These are phyloP conservation scores for Annona cherimola DNA, from an alignment of 164 flowering plant genomes.

Conservation along the genomic window DNA sequence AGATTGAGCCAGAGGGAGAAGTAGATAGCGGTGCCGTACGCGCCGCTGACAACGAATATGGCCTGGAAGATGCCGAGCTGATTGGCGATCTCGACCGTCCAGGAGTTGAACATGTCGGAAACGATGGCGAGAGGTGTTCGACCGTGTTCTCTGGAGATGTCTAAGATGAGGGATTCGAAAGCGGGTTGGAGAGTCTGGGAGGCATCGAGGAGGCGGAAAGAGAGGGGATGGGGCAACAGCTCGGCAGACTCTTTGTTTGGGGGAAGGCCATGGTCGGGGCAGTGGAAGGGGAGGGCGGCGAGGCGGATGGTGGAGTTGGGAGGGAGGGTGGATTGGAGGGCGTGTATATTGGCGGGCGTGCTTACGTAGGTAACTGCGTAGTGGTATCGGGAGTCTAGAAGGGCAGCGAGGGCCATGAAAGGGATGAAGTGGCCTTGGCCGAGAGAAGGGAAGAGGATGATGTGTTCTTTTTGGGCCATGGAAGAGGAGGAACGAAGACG, in stretches of 20 bases:
- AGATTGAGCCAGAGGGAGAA: slow-evolving; percentile 7
- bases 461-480: neutral
- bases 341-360: slow-evolving; percentile 9
- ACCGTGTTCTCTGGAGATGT: neutral
- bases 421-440: slow-evolving; percentile 17
- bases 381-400: neutral
- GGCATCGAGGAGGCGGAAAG: neutral
- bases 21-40: slow-evolving; percentile 6
- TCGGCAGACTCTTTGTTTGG: slow-evolving; percentile 13
- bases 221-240: neutral
- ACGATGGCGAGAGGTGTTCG: slow-evolving; percentile 6
- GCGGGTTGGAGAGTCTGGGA: slow-evolving; percentile 11
- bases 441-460: slow-evolving; percentile 10
- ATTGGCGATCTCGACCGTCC: slow-evolving; percentile 10
- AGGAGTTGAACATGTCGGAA: slow-evolving; percentile 7
- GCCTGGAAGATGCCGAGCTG: slow-evolving; percentile 7
- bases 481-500: neutral
- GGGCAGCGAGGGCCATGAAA: slow-evolving; percentile 11
- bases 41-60: neutral
- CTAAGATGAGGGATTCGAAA: slow-evolving; percentile 4
- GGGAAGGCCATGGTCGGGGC: slow-evolving; percentile 13
- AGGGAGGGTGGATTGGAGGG: slow-evolving; percentile 7
- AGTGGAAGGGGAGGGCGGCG: slow-evolving; percentile 15
- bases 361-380: slow-evolving; percentile 9
- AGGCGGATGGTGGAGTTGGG: slow-evolving; percentile 3